A percentile compares a stretch with the other conserved stretches of the same genome.
Conservation (phyloP, 257 asterid species). For the Fraxinus pennsylvanica region DNA sequence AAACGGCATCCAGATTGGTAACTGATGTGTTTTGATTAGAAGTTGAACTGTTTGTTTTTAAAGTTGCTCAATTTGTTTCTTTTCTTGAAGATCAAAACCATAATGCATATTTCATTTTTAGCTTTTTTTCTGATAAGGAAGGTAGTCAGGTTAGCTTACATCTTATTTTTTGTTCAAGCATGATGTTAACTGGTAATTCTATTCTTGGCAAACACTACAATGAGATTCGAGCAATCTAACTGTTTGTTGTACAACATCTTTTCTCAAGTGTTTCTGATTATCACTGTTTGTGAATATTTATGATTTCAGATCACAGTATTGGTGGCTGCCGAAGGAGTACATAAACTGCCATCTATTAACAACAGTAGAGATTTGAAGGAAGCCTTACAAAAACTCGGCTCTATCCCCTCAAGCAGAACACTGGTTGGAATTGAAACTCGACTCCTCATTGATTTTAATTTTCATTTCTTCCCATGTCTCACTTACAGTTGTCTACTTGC, state of each 20-base stretch:
- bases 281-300: neutral
- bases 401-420: constrained; percentile 79
- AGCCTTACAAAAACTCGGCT: constrained; percentile 82
- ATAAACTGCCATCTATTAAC: constrained; percentile 73
- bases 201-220: neutral
- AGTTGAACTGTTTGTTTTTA: neutral
- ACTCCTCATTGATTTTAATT: constrained; percentile 3
- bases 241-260: neutral
- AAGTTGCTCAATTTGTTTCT: neutral
- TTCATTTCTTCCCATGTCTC: constrained; percentile 9
- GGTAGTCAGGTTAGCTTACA: neutral
- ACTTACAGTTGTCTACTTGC: constrained; percentile 22
- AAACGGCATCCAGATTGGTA: neutral
- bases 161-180: neutral
- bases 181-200: neutral
- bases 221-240: neutral
- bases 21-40: neutral
- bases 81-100: neutral
- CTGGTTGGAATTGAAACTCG: constrained; percentile 43
- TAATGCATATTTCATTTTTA: neutral
- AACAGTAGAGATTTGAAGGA: constrained; percentile 75
- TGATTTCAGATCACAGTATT: constrained; percentile 68
- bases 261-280: neutral
- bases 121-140: neutral
- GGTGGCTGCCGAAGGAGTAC: constrained; percentile 89